Base-by-base conservation (phyloP, 2,329 filamentous ascomycete species). In the Didymosphaeria variabile region DNA sequence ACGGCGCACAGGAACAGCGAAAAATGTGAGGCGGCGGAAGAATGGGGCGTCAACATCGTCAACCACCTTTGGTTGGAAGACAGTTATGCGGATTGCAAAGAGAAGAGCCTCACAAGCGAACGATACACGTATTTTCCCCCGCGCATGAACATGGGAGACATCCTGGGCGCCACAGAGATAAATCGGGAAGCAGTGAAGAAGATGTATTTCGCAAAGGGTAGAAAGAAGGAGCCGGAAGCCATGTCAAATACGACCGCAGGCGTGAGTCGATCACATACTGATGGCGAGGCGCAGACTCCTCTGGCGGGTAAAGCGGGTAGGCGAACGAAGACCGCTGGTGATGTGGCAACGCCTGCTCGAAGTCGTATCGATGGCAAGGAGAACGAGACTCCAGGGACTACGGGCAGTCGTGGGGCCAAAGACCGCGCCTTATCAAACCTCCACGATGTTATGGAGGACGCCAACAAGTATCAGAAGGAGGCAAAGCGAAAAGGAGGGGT, bases 61-160 rank as follows among this genome's bases (percentile, higher is more conserved):
- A 99, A 98, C 76, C 95, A 99, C 75, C 84, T 99, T 0, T 99
- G 95, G 95, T 86, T 99, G 49, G 95, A 99, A 78, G 95, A 99
- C 74, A 96, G 93, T 78, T 99, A 98, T 74, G 93, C 94, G 1
- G 93, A 91, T 75, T 97, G 93, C 81, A 86, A 91, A 72, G 82
- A 90, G 60, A 90, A 92, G 74, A 87, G 87, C 0, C 81, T 94
- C 23, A 90, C 91, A 4, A 87, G 91, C 55, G 83, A 86, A 9
- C 90, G 90, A 64, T 99, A 97, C 75, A 92, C 87, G 0, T 90
- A 93, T 73, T 99, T 98, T 67, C 95, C 95, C 17, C 85, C 86
- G 12, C 87, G 93, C 59, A 98, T 94, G 2, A 98, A 99, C 74
- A 84, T 99, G 6, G 91, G 93, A 55, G 95, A 98, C 77, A 88